Conservation (phyloP, 768 basidiomycete species). For the Symmetrospora coprosmae region DNA sequence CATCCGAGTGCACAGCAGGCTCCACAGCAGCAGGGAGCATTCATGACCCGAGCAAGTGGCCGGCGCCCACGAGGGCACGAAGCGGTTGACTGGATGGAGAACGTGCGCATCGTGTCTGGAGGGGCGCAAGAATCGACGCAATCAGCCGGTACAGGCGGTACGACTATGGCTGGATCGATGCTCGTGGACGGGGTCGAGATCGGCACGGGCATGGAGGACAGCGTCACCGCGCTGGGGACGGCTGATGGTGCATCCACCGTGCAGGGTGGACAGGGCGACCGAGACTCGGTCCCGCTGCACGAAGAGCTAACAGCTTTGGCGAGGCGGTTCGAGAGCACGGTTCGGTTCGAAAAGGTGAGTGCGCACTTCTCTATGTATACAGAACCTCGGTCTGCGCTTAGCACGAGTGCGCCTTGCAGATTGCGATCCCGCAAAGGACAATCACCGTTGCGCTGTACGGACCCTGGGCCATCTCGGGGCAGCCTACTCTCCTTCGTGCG, state of each 20-base stretch:
- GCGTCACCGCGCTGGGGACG: too few relatives aligned
- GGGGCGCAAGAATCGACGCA: background rate
- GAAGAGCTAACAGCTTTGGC: constrained; percentile 20
- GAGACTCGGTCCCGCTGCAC: constrained; percentile 1
- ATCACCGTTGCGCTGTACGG: constrained; percentile 16
- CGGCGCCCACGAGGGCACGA: constrained; percentile 10
- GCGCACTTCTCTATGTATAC: too few relatives aligned
- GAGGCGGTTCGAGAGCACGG: constrained; percentile 3
- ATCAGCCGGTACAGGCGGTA: too few relatives aligned
- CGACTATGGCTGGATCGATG: too few relatives aligned
- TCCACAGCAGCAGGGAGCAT: background rate
- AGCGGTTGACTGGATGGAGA: constrained; percentile 14
- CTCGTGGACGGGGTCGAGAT: too few relatives aligned
- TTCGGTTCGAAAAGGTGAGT: constrained; percentile 24
- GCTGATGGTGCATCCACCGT: too few relatives aligned
- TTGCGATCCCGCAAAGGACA: background rate
- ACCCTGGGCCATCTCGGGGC: constrained; percentile 13
- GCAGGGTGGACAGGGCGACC: too few relatives aligned
- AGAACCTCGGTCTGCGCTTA: too few relatives aligned
- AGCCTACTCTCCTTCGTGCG: constrained; percentile 4
- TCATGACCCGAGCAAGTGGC: constrained; percentile 4
- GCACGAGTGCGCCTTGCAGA: too few relatives aligned
- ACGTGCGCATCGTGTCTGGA: background rate
- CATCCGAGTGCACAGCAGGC: background rate
- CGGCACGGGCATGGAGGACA: too few relatives aligned